Conservation (phyloP, 306 rosid genomes). For the Ceratonia siliqua region DNA sequence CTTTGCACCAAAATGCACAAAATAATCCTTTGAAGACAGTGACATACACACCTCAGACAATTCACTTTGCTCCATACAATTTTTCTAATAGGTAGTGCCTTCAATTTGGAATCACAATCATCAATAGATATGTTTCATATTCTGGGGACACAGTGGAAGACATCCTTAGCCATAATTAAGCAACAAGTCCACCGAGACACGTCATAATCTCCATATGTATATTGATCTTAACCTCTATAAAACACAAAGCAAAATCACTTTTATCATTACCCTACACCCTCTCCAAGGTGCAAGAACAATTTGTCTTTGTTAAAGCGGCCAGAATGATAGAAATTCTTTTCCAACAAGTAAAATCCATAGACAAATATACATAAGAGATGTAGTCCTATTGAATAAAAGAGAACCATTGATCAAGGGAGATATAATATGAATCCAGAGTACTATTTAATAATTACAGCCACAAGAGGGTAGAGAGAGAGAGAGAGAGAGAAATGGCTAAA, state of each 20-base stretch:
- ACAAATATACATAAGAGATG: conserved; percentile 51
- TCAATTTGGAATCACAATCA: too few species aligned
- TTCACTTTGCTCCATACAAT: too few species aligned
- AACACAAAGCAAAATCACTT: conserved; percentile 62
- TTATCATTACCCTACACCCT: conserved; percentile 86
- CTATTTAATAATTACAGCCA: background rate
- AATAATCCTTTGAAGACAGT: too few species aligned
- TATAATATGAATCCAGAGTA: conserved; percentile 5
- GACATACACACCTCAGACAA: too few species aligned
- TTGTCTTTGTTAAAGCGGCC: conserved; percentile 75
- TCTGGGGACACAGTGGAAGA: conserved; percentile 35
- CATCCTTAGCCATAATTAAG: conserved; percentile 91
- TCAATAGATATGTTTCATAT: too few species aligned
- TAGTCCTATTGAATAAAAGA: conserved; percentile 45
- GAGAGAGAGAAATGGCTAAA: too few species aligned
- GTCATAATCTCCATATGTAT: conserved; percentile 86
- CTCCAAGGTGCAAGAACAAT: conserved; percentile 79
- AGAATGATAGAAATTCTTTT: conserved; percentile 72
- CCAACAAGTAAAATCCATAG: conserved; percentile 49
- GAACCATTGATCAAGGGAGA: background rate
- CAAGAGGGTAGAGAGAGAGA: too few species aligned
- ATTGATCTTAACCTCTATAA: conserved; percentile 66
- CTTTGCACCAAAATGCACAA: too few species aligned
- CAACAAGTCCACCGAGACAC: conserved; percentile 76
- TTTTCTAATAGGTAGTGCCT: too few species aligned